phyloP scores from a whole-genome alignment of 2,329 filamentous ascomycete species.

The Sclerotinia sclerotiorum region DNA sequence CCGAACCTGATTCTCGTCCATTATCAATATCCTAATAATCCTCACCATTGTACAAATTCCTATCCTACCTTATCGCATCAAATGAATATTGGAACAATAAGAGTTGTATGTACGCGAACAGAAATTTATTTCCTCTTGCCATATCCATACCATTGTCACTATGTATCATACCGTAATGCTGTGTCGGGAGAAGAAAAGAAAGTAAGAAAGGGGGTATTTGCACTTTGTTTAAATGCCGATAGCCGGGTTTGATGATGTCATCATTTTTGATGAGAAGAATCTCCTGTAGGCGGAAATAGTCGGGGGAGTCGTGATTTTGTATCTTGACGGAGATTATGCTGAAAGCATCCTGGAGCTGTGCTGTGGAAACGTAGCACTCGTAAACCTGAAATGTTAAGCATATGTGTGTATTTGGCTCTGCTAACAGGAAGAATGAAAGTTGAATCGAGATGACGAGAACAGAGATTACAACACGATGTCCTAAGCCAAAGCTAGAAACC shows the following conservation, averaged over 20 bases:
- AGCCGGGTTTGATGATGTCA: neutral
- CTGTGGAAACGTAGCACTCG: neutral
- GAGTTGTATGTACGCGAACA: neutral
- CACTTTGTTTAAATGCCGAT: neutral
- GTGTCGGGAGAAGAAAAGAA: too few species aligned
- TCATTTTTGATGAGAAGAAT: neutral
- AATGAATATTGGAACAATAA: neutral
- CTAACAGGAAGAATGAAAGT: too few species aligned
- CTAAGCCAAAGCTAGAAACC: neutral
- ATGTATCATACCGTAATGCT: neutral
- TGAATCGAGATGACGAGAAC: too few species aligned
- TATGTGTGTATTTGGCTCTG: neutral
- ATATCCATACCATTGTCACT: neutral
- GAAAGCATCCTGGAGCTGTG: neutral
- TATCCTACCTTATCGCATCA: neutral
- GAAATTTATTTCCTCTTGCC: neutral
- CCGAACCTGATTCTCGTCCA: too few species aligned
- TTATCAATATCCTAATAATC: neutral
- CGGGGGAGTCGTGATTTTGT: accelerated
- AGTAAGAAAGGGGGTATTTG: neutral
- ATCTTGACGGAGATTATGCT: neutral
- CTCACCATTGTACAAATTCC: neutral
- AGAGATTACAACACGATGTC: accelerated
- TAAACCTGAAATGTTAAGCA: neutral
- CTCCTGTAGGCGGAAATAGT: neutral